phyloP scores from a whole-genome alignment of 164 flowering plant species.

The Macadamia integrifolia region DNA sequence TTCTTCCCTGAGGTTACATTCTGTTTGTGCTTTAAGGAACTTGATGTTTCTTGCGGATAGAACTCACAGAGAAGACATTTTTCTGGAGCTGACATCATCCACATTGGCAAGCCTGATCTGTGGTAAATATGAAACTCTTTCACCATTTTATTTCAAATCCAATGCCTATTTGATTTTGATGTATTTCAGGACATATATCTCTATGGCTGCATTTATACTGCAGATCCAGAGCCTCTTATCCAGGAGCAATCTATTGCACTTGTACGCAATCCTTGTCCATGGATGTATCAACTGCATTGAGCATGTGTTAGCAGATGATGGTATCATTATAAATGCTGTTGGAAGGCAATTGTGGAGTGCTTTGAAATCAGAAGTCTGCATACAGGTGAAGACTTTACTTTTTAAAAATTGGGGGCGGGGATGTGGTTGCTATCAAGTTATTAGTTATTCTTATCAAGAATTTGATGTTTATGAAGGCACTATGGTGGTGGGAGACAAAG shows the following conservation, averaged over 20 bases:
- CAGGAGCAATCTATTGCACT: constrained; percentile 93
- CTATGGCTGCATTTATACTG: constrained; percentile 6
- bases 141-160: background rate
- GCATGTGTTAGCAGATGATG: constrained; percentile 56
- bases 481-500: background rate
- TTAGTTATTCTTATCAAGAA: background rate
- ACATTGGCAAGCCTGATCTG: constrained; percentile 65
- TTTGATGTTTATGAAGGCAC: background rate
- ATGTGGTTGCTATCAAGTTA: background rate
- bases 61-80: constrained; percentile 49
- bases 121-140: constrained; percentile 41
- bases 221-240: constrained; percentile 76
- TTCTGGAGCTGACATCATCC: constrained; percentile 56
- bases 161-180: background rate
- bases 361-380: constrained; percentile 51
- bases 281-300: constrained; percentile 56
- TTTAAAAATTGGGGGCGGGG: background rate
- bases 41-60: constrained; percentile 65
- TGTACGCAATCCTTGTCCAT: constrained; percentile 86
- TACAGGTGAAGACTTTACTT: constrained; percentile 52
- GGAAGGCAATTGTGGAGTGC: constrained; percentile 56
- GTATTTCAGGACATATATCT: background rate
- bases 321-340: constrained; percentile 61
- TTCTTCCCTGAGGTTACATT: constrained; percentile 51
- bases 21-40: constrained; percentile 84